Evolutionary conservation across 148 eudicot species (phyloP), one percentile per base, ranked within the genome.

Genomic region (Rhododendron ferrugineum): DNA sequence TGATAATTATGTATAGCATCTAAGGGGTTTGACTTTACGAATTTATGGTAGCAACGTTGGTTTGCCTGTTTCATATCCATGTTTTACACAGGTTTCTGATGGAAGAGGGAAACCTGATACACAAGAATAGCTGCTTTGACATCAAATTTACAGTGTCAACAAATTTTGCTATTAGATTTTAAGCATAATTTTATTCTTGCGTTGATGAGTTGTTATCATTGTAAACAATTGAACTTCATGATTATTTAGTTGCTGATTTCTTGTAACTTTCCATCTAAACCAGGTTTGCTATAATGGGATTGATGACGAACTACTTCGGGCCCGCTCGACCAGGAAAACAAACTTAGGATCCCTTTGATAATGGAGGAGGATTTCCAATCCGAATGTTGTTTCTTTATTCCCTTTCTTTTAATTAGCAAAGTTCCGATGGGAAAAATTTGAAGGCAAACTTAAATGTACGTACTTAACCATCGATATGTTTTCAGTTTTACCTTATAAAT

Each of bases 261-360:
- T 34, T 36, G 77, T 20, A 2, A 23, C 2, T 77, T 78, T 73
- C 18, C 26, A 20, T 86, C 20, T 36, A 58, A 46, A 9, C 46
- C 88, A 92, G 94, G 94, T 92, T 92, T 88, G 93, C 93, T 40
- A 86, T 92, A 42, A 92, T 92, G 94, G 94, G 94, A 79, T 82
- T 92, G 87, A 81, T 89, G 60, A 91, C 93, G 0, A 92, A 91
- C 86, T 92, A 92, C 90, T 87, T 91, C 81, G 92, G 93, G 32
- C 93, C 93, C 7, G 83, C 88, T 83, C 80, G 85, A 74, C 85
- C 86, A 8, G 81, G 15, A 14, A 52, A 46, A 75, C 23, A 77
- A 40, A 56, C 73, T 76, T 84, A 42, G 60, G 81, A 56, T 84
- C 40, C 22, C 66, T 50, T 50, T 3, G 34, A 49, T 32, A n/a